Conservation (phyloP, 2,329 filamentous ascomycete species). For the Chrysosporium keratinophilum region DNA sequence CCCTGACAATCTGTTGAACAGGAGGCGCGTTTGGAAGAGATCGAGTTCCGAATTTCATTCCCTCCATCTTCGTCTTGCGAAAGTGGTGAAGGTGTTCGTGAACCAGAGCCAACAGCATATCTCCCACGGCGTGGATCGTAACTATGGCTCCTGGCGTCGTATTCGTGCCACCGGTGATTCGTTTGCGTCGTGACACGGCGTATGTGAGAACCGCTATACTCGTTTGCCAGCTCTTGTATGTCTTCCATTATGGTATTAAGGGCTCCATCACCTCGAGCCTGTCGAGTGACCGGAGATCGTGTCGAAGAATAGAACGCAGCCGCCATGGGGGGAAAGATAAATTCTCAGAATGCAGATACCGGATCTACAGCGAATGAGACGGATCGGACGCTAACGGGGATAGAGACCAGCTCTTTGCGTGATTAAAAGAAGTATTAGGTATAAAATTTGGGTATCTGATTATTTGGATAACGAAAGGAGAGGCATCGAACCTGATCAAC, state of each 20-base stretch:
- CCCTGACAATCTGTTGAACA: not conserved
- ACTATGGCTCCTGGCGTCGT: not conserved
- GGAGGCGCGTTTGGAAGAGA: conserved; percentile 3
- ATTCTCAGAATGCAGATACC: not conserved
- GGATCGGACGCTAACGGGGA: not conserved
- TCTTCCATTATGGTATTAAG: conserved; percentile 60
- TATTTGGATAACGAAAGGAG: not conserved
- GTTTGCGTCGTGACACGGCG: not conserved
- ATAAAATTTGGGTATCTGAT: not conserved
- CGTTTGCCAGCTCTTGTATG: conserved; percentile 26
- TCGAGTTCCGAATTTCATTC: not conserved
- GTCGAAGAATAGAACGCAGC: conserved; percentile 13
- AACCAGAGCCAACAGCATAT: not conserved
- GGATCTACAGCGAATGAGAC: not conserved
- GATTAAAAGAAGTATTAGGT: conserved; percentile 9
- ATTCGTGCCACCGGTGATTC: not conserved
- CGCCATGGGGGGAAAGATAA: conserved; percentile 2
- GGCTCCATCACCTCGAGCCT: conserved; percentile 1
- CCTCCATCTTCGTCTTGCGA: conserved; percentile 2
- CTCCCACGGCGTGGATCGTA: not conserved
- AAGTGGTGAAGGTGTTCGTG: not conserved
- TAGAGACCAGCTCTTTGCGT: conserved; percentile 4
- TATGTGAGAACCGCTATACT: not conserved
- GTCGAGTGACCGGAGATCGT: not conserved
- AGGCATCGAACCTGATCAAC: conserved; percentile 15